A percentile compares a stretch with the other conserved stretches of the same genome.
Conservation (phyloP, 2,329 filamentous ascomycete species). For the Alternaria sp. region DNA sequence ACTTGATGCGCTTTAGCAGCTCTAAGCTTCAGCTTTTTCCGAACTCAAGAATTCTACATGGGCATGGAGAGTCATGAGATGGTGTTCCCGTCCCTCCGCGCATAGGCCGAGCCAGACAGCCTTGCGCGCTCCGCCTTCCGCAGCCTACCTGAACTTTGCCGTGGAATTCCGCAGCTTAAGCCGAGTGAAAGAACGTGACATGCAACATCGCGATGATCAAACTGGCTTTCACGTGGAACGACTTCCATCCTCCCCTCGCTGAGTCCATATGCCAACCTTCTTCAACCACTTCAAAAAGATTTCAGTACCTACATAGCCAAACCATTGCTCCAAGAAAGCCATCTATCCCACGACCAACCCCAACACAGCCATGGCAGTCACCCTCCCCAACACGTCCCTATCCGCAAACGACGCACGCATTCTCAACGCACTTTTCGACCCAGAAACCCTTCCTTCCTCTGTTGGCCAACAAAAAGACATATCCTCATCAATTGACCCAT, state of each 20-base stretch:
- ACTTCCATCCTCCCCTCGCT: not conserved
- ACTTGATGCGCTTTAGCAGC: not conserved
- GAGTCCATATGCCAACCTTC: not conserved
- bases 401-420: constrained; percentile 47
- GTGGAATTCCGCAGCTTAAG: constrained; percentile 21
- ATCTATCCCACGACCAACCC: not conserved
- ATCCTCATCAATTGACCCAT: constrained; percentile 54
- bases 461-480: constrained; percentile 57
- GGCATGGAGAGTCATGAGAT: too few species aligned
- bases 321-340: not conserved
- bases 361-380: constrained; percentile 25
- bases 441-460: constrained; percentile 49
- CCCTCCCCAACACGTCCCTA: constrained; percentile 55
- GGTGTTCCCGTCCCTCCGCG: not conserved
- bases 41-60: too few species aligned
- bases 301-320: not conserved
- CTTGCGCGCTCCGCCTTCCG: not conserved
- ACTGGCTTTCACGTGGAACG: not conserved
- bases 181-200: constrained; percentile 18
- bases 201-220: not conserved
- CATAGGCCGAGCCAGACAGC: not conserved
- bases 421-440: constrained; percentile 49
- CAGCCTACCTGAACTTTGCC: constrained; percentile 8
- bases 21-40: too few species aligned
- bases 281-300: not conserved